Evolutionary conservation across 805 yeast species (phyloP), one percentile per base, ranked within the genome.

Genomic region (Schwanniomyces vanrijiae): DNA sequence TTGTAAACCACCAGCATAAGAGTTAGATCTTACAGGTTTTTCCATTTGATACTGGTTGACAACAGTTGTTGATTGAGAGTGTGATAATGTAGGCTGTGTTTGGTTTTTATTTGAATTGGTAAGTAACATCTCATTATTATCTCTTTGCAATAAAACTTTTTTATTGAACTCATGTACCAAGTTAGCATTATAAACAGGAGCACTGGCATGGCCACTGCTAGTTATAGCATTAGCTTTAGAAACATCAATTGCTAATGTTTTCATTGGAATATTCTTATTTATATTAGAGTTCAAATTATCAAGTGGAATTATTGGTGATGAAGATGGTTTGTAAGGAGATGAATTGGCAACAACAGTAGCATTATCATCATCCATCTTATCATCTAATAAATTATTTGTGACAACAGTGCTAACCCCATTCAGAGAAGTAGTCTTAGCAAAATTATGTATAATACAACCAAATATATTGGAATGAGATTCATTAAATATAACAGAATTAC

Each of bases 311-410:
- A 20, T 19, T 10, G 22, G 33, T 0, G 69, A 66, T 5, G 68
- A 59, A 14, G 26, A 18, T 1, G 55, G 38, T 44, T 60, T 62
- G 13, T 52, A 50, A 0, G 77, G 77, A 6, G 76, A 71, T 2
- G 76, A 66, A 40, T 69, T 66, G 1, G 74, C 77, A 9, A 71
- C 40, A 6, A 70, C 73, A 1, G 77, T 72, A 38, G 65, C 75
- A 47, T 69, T 69, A 26, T 72, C 77, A 38, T 66, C 69, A 3
- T 29, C 37, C 9, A 28, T 22, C n/a, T 13, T 37, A 8, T 37
- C 26, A 25, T 49, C 52, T 8, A 37, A 45, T n/a, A 57, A 34
- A 16, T 47, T 41, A 40, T 52, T 43, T 14, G 40, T 45, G 40
- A 58, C 38, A 43, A 55, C 29, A 13, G 41, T 28, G 43, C 54